Percentiles rank a stretch among this genome's conserved stretches.
Evolutionary conservation across 345 rosid species (phyloP).

Genomic region (Hibiscus tridactylites): DNA sequence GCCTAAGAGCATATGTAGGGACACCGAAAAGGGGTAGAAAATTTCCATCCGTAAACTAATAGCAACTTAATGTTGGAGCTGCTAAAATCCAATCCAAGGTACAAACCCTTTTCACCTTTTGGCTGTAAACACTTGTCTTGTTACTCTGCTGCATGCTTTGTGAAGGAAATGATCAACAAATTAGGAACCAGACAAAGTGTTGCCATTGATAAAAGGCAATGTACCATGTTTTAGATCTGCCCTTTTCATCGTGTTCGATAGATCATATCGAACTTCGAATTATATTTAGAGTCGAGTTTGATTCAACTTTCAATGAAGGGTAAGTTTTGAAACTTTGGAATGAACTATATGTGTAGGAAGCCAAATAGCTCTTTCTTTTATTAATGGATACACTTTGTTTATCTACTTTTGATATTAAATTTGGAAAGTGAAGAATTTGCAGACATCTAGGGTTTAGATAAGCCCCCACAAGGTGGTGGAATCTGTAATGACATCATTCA

Average conservation of each 20-base stretch:
- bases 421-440: neutral
- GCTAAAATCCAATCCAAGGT: conserved; percentile 13
- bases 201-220: conserved; percentile 7
- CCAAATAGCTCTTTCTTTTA: neutral
- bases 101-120: conserved; percentile 8
- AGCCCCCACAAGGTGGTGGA: neutral
- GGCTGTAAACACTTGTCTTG: neutral
- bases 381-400: neutral
- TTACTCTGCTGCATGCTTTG: neutral
- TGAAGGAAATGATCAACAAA: neutral
- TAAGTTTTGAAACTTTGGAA: too few species aligned
- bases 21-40: too few species aligned
- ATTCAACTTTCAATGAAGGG: too few species aligned
- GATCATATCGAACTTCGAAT: too few species aligned
- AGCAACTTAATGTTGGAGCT: conserved; percentile 4
- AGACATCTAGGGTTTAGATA: neutral
- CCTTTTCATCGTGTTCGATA: conserved; percentile 9
- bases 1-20: too few species aligned
- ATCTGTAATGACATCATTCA: neutral
- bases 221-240: conserved; percentile 13
- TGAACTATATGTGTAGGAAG: too few species aligned
- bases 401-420: neutral
- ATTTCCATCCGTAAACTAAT: neutral
- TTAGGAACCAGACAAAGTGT: conserved; percentile 11
- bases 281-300: too few species aligned